Base-by-base conservation (phyloP, 306 rosid genomes). In the Prunus campanulata region DNA sequence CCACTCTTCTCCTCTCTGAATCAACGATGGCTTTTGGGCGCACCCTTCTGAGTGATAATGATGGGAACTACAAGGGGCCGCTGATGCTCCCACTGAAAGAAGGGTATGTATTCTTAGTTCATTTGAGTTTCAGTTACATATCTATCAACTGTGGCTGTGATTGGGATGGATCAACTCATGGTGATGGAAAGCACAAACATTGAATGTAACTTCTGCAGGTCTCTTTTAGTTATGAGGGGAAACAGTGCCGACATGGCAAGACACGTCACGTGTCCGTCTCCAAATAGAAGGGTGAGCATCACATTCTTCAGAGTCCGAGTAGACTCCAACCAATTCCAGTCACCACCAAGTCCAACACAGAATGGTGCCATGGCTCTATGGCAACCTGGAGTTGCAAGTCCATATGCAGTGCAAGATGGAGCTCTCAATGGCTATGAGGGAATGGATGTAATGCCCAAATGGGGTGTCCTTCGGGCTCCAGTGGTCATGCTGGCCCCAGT, bases 191-290 rank as follows among this genome's bases (percentile, higher is more conserved):
- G 27, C 50, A 48, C 14, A 18, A 63, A 54, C 14, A 12, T 54
- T 49, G 71, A 15, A 62, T 82, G 27, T 74, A 11, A 11, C 42
- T 52, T 65, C 65, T 83, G 77, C 86, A 96, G 99, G 84, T 91
- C 97, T 52, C 91, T 96, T 71, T 19, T 96, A 22, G 98, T 93
- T 78, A 89, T 93, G 99, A 96, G 99, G 75, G 99, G 99, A 74
- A 91, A 96, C 89, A 93, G 99, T 74, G 91, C 93, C 61, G 99
- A 96, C 82, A 93, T 86, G 92, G 97, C 99, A 48, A 87, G 98
- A 71, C 99, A 96, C n/a, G 99, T 96, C 70, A 96, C 93, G 91
- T 93, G 97, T 76, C 96, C 97, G 22, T 91, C 94, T 59, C 90
- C 93, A 15, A 80, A 71, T 82, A 82, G 85, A 82, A 88, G 99